Percentiles rank a stretch among this genome's conserved stretches.
phyloP scores from a whole-genome alignment of 2,329 filamentous ascomycete genomes.

The Fonsecaea monophora region DNA sequence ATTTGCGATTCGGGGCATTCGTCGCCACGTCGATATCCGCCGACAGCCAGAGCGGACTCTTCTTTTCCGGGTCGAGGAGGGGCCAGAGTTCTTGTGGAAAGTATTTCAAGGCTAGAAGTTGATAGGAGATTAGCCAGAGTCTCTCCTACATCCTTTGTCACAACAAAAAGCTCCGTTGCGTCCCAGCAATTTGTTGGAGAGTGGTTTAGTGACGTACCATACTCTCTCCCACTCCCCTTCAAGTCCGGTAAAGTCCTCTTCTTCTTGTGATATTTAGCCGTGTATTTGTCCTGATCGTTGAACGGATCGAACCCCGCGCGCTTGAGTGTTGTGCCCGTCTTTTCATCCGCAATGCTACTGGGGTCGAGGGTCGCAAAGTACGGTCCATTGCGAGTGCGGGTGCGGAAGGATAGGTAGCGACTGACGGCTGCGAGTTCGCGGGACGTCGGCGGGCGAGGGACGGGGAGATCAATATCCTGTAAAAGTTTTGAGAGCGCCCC shows the following conservation, averaged over 20 bases:
- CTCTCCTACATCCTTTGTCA: not conserved
- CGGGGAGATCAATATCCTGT: constrained; percentile 29
- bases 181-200: constrained; percentile 39
- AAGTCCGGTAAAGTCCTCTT: constrained; percentile 62
- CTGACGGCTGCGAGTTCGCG: constrained; percentile 57
- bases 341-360: constrained; percentile 50
- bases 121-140: not conserved
- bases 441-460: constrained; percentile 29
- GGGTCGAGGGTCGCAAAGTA: constrained; percentile 63
- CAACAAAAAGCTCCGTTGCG: not conserved
- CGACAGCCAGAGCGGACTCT: constrained; percentile 45
- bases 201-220: constrained; percentile 53
- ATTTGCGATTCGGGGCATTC: constrained; percentile 33
- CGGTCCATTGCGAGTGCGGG: constrained; percentile 64
- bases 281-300: constrained; percentile 66
- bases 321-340: constrained; percentile 48
- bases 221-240: constrained; percentile 54
- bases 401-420: constrained; percentile 60
- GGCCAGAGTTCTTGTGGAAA: constrained; percentile 66
- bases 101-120: constrained; percentile 56
- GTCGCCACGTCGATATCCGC: constrained; percentile 38
- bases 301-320: constrained; percentile 65
- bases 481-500: not conserved
- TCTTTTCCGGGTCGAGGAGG: constrained; percentile 58
- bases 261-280: constrained; percentile 62